Evolutionary conservation across 2,329 filamentous ascomycete genomes (phyloP).

Genomic region (Knufia fluminis): DNA sequence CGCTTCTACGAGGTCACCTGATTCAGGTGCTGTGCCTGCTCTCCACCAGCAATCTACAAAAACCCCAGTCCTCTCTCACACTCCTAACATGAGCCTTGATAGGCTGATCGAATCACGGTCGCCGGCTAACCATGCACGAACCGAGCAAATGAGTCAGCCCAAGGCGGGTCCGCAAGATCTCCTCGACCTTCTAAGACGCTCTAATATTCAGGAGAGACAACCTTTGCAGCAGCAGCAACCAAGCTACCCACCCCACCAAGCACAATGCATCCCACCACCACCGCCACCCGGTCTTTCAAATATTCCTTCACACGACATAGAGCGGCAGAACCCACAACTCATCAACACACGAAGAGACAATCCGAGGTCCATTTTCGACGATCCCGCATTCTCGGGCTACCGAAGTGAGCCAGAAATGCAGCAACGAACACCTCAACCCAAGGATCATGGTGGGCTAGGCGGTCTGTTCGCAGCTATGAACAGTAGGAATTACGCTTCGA

Average conservation of each 20-base stretch:
- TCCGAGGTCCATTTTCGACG: slow-evolving; percentile 29
- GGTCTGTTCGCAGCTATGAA: slow-evolving; percentile 24
- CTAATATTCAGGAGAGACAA: slow-evolving; percentile 19
- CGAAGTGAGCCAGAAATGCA: slow-evolving; percentile 23
- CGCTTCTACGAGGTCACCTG: neutral
- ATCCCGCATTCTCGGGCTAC: slow-evolving; percentile 35
- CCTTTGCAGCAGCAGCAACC: slow-evolving; percentile 13
- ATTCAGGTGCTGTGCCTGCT: neutral
- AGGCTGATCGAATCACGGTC: slow-evolving; percentile 14
- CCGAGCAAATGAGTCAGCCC: slow-evolving; percentile 14
- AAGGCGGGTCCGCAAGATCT: slow-evolving; percentile 20
- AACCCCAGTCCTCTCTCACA: neutral
- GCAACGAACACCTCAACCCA: slow-evolving; percentile 27
- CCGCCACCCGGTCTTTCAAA: slow-evolving; percentile 7
- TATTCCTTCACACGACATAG: slow-evolving; percentile 12
- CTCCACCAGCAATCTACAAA: neutral
- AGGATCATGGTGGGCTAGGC: slow-evolving; percentile 28
- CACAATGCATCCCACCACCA: slow-evolving; percentile 9
- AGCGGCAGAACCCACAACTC: slow-evolving; percentile 6
- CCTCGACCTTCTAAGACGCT: slow-evolving; percentile 20
- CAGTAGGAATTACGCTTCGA: slow-evolving; percentile 25
- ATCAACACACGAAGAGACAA: slow-evolving; percentile 14
- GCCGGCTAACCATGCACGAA: slow-evolving; percentile 12
- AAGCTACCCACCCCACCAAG: slow-evolving; percentile 9
- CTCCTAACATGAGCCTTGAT: slow-evolving; percentile 9